Conservation (phyloP, 345 rosid species). For the Salix udensis region DNA sequence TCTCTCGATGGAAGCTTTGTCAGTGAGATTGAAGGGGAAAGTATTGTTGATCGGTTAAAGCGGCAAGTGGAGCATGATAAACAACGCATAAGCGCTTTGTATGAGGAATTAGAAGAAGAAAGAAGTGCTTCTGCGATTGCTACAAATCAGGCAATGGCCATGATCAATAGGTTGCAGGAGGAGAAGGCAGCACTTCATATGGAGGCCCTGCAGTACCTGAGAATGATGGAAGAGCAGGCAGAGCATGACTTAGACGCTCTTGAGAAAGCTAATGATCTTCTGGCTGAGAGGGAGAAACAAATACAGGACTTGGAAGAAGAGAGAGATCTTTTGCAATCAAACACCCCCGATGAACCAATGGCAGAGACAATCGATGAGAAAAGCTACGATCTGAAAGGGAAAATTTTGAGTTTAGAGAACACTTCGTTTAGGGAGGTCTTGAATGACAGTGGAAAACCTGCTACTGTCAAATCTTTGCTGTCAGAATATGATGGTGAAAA, state of each 20-base stretch:
- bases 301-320: conserved; percentile 71
- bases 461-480: conserved; percentile 10
- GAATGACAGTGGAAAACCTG: conserved; percentile 23
- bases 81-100: conserved; percentile 46
- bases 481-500: conserved; percentile 37
- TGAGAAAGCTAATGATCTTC: conserved; percentile 60
- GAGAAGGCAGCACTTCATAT: conserved; percentile 81
- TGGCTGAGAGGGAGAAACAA: conserved; percentile 64
- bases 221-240: conserved; percentile 85
- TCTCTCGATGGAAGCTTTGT: conserved; percentile 61
- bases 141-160: conserved; percentile 92
- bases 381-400: conserved; percentile 6
- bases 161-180: conserved; percentile 93
- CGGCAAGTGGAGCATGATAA: conserved; percentile 69
- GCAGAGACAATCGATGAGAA: conserved; percentile 24
- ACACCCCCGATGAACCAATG: conserved; percentile 37
- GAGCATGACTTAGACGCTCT: conserved; percentile 86
- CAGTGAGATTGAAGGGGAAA: conserved; percentile 80
- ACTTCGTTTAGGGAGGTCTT: conserved; percentile 5
- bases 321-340: conserved; percentile 46
- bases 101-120: conserved; percentile 88
- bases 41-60: conserved; percentile 58
- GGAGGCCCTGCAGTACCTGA: conserved; percentile 84
- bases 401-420: conserved; percentile 18
- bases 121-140: conserved; percentile 82